Base-by-base conservation (phyloP, 352 stramenopile species). In the Phytophthora agathidicida region DNA sequence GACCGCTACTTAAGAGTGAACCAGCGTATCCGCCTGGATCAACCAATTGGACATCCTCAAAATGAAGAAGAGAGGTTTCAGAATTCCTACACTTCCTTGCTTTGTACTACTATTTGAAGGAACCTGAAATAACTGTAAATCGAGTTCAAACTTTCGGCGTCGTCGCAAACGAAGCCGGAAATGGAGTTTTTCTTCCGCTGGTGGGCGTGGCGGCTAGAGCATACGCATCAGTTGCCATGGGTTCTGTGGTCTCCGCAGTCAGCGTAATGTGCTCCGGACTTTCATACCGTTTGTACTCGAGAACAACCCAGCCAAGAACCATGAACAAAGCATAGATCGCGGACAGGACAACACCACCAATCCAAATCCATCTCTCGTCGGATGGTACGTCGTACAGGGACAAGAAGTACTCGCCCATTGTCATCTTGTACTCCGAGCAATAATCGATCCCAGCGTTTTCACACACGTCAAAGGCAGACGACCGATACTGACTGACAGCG, bases 401-500 rank as follows among this genome's bases (percentile, higher is more conserved):
- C 26, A 91, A 55, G 26, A 52, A 71, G 41, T 81, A 77, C 54
- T 85, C 58, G 5, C 75, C 72, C 32, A 80, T 52, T 19, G 36
- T 66, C 42, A 61, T 55, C 3, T 58, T 24, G 35, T 65, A 78
- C 3, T 39, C 16, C 10, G 55, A 43, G 54, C 68, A 88, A 41
- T 88, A 91, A 50, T 86, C 26, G 1, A 82, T 23, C 6, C 43
- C 68, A 6, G 53, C 57, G 43, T 78, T 86, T 20, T 43, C 43
- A 22, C 77, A 85, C 20, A 76, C 60, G 1, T 65, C 28, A 46
- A 80, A 84, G 3, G 28, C 53, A 7, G 54, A 42, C 41, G 63
- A 61, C 3, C 41, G 61, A 55, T 87, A 91, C 52, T 91, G 75
- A 48, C 77, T 89, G 14, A 89, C 55, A 28, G 62, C 63, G 5